These are phyloP conservation scores for Linderniella brevidens DNA, from an alignment of 257 asterid genomes.

Conservation along the genomic window DNA sequence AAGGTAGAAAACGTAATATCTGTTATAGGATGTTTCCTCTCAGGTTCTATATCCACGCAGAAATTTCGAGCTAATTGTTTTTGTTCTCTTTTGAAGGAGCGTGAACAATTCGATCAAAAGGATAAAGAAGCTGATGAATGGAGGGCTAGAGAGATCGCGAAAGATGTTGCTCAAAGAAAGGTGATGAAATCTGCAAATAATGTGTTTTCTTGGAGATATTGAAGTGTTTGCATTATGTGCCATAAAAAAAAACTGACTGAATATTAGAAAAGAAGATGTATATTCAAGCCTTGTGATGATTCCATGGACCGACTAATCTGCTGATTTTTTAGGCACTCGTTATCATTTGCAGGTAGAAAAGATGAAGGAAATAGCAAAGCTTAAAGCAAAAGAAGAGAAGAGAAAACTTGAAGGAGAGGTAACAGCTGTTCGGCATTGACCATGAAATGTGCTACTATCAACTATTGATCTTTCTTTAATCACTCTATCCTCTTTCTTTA, in stretches of 20 bases:
- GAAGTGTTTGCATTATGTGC: constrained; percentile 5
- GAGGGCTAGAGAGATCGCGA: constrained; percentile 80
- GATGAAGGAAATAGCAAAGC: constrained; percentile 82
- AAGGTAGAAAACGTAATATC: constrained; percentile 24
- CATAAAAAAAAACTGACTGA: constrained; percentile 1
- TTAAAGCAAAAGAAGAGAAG: constrained; percentile 73
- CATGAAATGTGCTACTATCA: background rate
- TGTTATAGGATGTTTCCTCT: background rate
- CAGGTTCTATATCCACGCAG: background rate
- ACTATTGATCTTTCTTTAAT: background rate
- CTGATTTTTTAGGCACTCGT: background rate
- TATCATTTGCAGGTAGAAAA: constrained; percentile 47
- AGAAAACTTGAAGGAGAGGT: constrained; percentile 70
- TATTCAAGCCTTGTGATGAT: too few species aligned
- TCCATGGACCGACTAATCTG: too few species aligned
- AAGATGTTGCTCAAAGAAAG: constrained; percentile 69
- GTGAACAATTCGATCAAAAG: constrained; percentile 34
- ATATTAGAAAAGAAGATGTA: background rate
- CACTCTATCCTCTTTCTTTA: background rate
- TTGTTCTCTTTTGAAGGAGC: constrained; percentile 32
- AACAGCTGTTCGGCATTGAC: constrained; percentile 11
- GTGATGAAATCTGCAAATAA: constrained; percentile 14
- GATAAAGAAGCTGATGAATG: constrained; percentile 93
- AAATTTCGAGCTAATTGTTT: background rate
- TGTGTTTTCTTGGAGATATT: background rate